Evolutionary conservation across 768 basidiomycete genomes (phyloP), one percentile per base, ranked within the genome.

Genomic region (Tricholoma furcatifolium): DNA sequence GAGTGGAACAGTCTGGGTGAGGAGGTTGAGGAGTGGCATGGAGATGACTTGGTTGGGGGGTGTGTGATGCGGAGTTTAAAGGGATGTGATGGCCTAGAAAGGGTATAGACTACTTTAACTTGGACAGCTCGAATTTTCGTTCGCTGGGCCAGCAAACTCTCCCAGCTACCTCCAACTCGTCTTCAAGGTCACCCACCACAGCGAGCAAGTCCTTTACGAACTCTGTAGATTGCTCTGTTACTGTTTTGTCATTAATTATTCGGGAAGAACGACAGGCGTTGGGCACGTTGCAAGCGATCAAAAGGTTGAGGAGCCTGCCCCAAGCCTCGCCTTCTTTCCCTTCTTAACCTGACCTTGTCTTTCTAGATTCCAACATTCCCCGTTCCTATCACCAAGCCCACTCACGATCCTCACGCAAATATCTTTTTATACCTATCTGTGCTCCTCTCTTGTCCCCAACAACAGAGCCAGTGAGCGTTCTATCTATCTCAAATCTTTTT

Each of bases 221-320:
- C 12, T 46, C n/a, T 50, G 54, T 30, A 7, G 27, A 27, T 27
- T 27, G 31, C 45, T 41, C 31, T 57, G 50, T 49, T 60, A 17
- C 36, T 27, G 27, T 42, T 53, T 50, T 50, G 51, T 59, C 58
- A 60, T 59, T 67, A 65, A 67, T 70, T 63, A 65, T 74, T 74
- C 71, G 70, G 72, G 77, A 74, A 76, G 70, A 73, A 73, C 46
- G 52, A 53, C 60, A 61, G 58, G 58, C 53, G 54, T 50, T 44
- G 79, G 84, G 81, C 85, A 88, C 85, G 85, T 87, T 87, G 84
- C 75, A 73, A 79, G 77, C 74, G 75, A 87, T 86, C 84, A 85
- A 84, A 86, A 83, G 72, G 72, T 75, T 80, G 78, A 70, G 60
- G 67, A 74, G 76, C 81, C 81, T 80, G 64, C 74, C 79, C 75